A percentile compares a stretch with the other conserved stretches of the same genome.
Evolutionary conservation across 371 early-diverging fungal genomes (phyloP).

Genomic region (Lichtheimia corymbifera): DNA sequence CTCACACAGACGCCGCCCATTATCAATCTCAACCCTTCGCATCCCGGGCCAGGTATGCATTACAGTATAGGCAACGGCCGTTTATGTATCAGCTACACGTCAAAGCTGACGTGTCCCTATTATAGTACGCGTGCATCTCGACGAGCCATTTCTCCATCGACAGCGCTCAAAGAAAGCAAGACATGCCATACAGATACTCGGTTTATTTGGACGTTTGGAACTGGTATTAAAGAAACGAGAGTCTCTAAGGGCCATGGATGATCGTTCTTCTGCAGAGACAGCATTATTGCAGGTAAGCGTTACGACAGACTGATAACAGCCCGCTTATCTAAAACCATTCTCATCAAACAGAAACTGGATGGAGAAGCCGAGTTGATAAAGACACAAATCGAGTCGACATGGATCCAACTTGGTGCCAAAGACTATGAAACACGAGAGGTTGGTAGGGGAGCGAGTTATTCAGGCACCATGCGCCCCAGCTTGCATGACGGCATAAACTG

Average conservation of each 20-base stretch:
- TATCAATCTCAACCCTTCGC: conserved; percentile 11
- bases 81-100: background rate
- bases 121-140: conserved; percentile 16
- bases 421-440: background rate
- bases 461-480: too few species aligned
- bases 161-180: conserved; percentile 17
- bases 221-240: conserved; percentile 11
- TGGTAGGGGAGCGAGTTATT: too few species aligned
- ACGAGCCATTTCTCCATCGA: conserved; percentile 22
- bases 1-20: conserved; percentile 24
- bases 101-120: background rate
- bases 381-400: background rate
- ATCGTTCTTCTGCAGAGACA: background rate
- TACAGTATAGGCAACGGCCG: background rate
- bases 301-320: background rate
- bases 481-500: too few species aligned
- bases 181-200: conserved; percentile 16
- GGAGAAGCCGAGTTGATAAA: background rate
- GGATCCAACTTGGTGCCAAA: conserved; percentile 5
- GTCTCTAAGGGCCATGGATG: background rate
- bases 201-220: conserved; percentile 14
- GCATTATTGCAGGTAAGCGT: conserved; percentile 1
- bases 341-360: background rate
- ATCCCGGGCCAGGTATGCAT: conserved; percentile 11
- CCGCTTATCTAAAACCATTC: background rate